Base-by-base conservation (phyloP, 1,139 yeast genomes). In the Candida sp. region DNA sequence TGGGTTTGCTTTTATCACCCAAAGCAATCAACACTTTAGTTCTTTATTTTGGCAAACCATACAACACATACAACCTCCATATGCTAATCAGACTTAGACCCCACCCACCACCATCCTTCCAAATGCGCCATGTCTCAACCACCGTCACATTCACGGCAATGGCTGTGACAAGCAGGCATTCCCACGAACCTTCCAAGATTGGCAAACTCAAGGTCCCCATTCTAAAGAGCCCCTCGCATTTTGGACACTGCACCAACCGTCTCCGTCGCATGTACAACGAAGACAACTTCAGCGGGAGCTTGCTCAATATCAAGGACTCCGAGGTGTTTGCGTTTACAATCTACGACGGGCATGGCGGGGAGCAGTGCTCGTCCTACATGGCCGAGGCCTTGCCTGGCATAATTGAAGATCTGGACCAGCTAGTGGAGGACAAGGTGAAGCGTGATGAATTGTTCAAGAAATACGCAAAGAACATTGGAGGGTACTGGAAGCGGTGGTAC, bases 281-380 rank as follows among this genome's bases (percentile, higher is more conserved):
- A 67, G 99, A 94, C 67, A 75, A 83, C 49, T 88, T 84, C 68
- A 78, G 75, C 56, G 89, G 89, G 17, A 77, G 75, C n/a, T 62
- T 84, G 26, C 40, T 46, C 3, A 39, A 39, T 25, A 42, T 50
- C 11, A 46, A 50, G 3, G 61, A 58, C 25, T 50, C 58, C 12
- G 53, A 65, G 3, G 67, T 75, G 32, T 87, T 91, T 69, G 84
- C 84, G 61, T 85, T 89, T 65, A 83, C 84, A 46, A 80, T 94
- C 2, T 92, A 88, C 67, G 99, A 94, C 68, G 99, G 98, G 2
- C 99, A 94, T 67, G 98, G 98, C 4, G 97, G 97, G 17, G 79
- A 76, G 34, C 84, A 86, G 54, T 90, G 97, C 61, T 78, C 92
- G 41, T 77, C 72, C 28, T 88, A 78, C 60, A 72, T 93, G 31